Evolutionary conservation across 2,329 filamentous ascomycete species (phyloP).

Genomic region (Zasmidium citrigriseum): DNA sequence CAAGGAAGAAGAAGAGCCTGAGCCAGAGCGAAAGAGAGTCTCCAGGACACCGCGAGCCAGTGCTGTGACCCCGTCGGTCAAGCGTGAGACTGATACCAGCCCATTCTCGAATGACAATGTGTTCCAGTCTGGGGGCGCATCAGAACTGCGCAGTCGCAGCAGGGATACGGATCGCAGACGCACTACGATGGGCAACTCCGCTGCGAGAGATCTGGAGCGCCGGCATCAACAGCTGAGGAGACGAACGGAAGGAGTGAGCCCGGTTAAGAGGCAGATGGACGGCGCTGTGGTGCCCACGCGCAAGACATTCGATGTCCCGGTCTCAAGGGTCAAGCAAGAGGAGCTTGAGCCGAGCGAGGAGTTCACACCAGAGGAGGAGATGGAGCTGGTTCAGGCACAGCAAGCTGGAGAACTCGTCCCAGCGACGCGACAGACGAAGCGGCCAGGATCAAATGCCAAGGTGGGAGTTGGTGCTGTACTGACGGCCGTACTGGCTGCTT

Average conservation of each 20-base stretch:
- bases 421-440: slow-evolving; percentile 39
- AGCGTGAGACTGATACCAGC: slow-evolving; percentile 48
- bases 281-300: slow-evolving; percentile 56
- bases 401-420: slow-evolving; percentile 47
- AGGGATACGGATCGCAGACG: slow-evolving; percentile 65
- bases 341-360: slow-evolving; percentile 77
- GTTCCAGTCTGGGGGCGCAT: slow-evolving; percentile 62
- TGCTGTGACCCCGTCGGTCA: slow-evolving; percentile 29
- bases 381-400: slow-evolving; percentile 74
- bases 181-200: slow-evolving; percentile 49
- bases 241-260: slow-evolving; percentile 43
- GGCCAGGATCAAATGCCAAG: slow-evolving; percentile 51
- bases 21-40: slow-evolving; percentile 25
- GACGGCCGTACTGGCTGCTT: slow-evolving; percentile 68
- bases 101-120: slow-evolving; percentile 90
- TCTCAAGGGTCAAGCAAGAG: slow-evolving; percentile 49
- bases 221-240: slow-evolving; percentile 46
- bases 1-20: slow-evolving; percentile 52
- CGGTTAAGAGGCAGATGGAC: slow-evolving; percentile 54
- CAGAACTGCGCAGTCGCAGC: slow-evolving; percentile 38
- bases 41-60: slow-evolving; percentile 18
- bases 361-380: slow-evolving; percentile 87
- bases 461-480: slow-evolving; percentile 71
- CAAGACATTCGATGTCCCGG: slow-evolving; percentile 60
- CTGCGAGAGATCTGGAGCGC: slow-evolving; percentile 40